Percentiles rank a stretch among this genome's conserved stretches.
These are phyloP conservation scores for Aspergillus candidus DNA, from an alignment of 2,329 filamentous ascomycete species.

Conservation along the genomic window DNA sequence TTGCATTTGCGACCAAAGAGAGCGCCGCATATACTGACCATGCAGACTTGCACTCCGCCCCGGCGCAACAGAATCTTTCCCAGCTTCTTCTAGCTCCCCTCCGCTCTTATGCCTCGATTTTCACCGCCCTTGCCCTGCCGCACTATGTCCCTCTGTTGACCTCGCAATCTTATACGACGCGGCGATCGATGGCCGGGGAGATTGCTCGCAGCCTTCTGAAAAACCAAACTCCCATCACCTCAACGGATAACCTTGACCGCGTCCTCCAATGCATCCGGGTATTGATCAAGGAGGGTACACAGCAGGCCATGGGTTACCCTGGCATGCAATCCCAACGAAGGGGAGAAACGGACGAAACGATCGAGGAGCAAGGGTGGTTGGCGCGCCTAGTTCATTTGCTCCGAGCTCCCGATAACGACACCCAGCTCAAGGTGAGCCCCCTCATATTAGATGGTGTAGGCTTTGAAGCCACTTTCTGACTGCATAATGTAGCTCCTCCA, in stretches of 20 bases:
- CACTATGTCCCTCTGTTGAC: constrained; percentile 87
- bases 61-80: constrained; percentile 82
- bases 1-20: constrained; percentile 82
- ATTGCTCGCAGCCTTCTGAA: constrained; percentile 76
- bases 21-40: constrained; percentile 86
- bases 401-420: constrained; percentile 77
- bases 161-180: constrained; percentile 85
- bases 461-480: constrained; percentile 14
- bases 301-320: constrained; percentile 76
- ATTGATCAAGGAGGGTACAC: constrained; percentile 85
- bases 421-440: constrained; percentile 66
- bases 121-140: constrained; percentile 89
- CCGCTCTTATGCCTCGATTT: constrained; percentile 84
- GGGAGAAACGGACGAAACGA: constrained; percentile 88
- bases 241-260: constrained; percentile 73
- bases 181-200: constrained; percentile 83
- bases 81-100: constrained; percentile 86
- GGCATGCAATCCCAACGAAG: constrained; percentile 68
- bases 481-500: constrained; percentile 60
- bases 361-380: constrained; percentile 97
- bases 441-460: neutral
- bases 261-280: constrained; percentile 85
- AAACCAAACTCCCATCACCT: constrained; percentile 73
- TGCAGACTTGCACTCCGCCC: constrained; percentile 83
- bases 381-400: constrained; percentile 88